A percentile compares a stretch with the other conserved stretches of the same genome.
Conservation (phyloP, 2,329 filamentous ascomycete species). For the Cytospora chrysosperma region DNA sequence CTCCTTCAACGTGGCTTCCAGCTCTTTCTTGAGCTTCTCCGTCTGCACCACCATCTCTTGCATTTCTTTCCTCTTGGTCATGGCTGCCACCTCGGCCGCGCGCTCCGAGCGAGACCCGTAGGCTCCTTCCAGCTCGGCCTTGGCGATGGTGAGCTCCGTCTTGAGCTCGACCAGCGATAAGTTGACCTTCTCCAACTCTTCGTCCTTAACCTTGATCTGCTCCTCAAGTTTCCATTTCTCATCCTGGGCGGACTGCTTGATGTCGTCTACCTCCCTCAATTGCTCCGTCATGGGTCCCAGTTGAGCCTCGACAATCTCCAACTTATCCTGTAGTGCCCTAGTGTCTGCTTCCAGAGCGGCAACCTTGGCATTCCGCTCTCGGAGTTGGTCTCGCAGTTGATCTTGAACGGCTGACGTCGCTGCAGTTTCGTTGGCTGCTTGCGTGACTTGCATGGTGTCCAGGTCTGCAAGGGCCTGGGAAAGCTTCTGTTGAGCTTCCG, state of each 20-base stretch:
- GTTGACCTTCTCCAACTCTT: conserved; percentile 51
- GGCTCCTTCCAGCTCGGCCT: conserved; percentile 61
- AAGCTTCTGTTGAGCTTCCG: conserved; percentile 48
- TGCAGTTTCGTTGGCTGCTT: conserved; percentile 31
- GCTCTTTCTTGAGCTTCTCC: conserved; percentile 50
- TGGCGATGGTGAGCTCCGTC: conserved; percentile 60
- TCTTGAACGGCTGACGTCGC: conserved; percentile 39
- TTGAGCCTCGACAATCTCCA: conserved; percentile 35
- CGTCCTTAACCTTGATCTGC: conserved; percentile 48
- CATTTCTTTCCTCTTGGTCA: conserved; percentile 49
- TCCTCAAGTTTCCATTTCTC: conserved; percentile 40
- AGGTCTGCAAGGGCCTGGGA: conserved; percentile 48
- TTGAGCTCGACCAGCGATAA: conserved; percentile 57
- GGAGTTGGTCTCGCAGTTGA: conserved; percentile 42
- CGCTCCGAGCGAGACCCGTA: conserved; percentile 60
- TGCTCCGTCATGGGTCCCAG: conserved; percentile 26
- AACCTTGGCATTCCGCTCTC: conserved; percentile 45
- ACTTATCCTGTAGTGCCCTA: conserved; percentile 39
- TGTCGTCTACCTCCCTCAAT: conserved; percentile 29
- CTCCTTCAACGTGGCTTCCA: conserved; percentile 50
- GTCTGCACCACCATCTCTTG: conserved; percentile 48
- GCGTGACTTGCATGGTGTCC: conserved; percentile 38
- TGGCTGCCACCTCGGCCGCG: conserved; percentile 56
- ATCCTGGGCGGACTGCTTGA: conserved; percentile 31
- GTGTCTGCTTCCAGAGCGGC: conserved; percentile 43